phyloP scores from a whole-genome alignment of 2,329 filamentous ascomycete genomes.

The Stagonosporopsis vannaccii region DNA sequence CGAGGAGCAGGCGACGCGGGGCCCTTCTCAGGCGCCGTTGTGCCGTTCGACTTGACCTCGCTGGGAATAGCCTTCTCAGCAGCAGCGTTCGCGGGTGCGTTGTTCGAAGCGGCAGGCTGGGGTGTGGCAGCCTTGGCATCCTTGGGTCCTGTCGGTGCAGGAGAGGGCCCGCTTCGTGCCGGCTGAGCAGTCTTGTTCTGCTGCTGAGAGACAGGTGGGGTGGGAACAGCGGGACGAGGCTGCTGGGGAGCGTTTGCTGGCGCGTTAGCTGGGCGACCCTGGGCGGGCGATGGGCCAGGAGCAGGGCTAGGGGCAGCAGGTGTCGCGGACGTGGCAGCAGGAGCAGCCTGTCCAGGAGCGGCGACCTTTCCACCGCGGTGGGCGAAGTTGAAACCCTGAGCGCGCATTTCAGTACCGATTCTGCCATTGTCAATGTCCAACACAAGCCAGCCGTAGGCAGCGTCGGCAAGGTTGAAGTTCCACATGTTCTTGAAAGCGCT shows the following conservation, averaged over 20 bases:
- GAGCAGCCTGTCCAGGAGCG: constrained; percentile 47
- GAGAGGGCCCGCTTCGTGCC: constrained; percentile 50
- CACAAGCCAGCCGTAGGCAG: constrained; percentile 94
- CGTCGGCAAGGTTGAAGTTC: constrained; percentile 99
- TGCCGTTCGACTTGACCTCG: constrained; percentile 60
- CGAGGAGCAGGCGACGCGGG: constrained; percentile 51
- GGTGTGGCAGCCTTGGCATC: constrained; percentile 60
- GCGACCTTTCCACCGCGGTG: constrained; percentile 82
- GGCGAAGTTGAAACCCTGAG: constrained; percentile 98
- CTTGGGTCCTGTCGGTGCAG: constrained; percentile 52
- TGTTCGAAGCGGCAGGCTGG: constrained; percentile 50
- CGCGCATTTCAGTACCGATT: constrained; percentile 98
- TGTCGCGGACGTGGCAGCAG: constrained; percentile 44
- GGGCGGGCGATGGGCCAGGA: constrained; percentile 47
- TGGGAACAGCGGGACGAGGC: constrained; percentile 39
- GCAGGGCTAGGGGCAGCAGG: constrained; percentile 52
- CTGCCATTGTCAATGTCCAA: constrained; percentile 93
- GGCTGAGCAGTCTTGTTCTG: constrained; percentile 50
- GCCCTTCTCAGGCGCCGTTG: constrained; percentile 50
- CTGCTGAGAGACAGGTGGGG: constrained; percentile 47
- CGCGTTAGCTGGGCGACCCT: constrained; percentile 39
- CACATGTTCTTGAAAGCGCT: constrained; percentile 99
- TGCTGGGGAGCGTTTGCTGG: constrained; percentile 46
- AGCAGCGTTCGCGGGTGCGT: constrained; percentile 43
- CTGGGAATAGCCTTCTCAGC: constrained; percentile 51